Conservation (phyloP, 805 yeast genomes). For the Saturnispora silvae region DNA sequence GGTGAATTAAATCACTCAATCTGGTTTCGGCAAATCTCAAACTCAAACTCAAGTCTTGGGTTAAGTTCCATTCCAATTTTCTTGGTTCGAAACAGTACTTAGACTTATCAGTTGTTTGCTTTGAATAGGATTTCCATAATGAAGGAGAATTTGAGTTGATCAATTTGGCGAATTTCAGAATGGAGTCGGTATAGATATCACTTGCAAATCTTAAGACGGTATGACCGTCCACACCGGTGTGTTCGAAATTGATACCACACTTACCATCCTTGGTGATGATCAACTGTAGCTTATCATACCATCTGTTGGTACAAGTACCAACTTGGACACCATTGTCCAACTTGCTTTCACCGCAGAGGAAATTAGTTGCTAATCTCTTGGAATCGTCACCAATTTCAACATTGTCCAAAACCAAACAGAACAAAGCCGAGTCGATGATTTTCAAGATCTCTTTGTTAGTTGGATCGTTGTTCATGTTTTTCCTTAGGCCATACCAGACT, state of each 20-base stretch:
- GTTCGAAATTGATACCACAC: constrained; percentile 90
- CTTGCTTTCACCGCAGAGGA: constrained; percentile 76
- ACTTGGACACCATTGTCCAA: constrained; percentile 80
- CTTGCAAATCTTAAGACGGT: constrained; percentile 81
- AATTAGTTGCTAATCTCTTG: constrained; percentile 64
- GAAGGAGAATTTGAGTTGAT: constrained; percentile 71
- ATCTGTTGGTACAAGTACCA: constrained; percentile 89
- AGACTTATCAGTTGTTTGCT: constrained; percentile 27
- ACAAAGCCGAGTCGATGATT: constrained; percentile 72
- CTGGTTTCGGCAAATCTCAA: constrained; percentile 87
- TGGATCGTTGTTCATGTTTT: constrained; percentile 32
- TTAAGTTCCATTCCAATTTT: constrained; percentile 80
- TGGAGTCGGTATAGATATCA: constrained; percentile 87
- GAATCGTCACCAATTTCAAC: constrained; percentile 49
- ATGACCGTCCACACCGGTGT: constrained; percentile 93
- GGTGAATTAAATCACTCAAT: constrained; percentile 75
- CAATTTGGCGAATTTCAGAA: constrained; percentile 72
- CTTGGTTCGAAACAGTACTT: constrained; percentile 62
- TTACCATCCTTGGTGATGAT: constrained; percentile 82
- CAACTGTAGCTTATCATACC: constrained; percentile 84
- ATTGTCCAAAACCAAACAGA: constrained; percentile 77
- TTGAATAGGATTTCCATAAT: constrained; percentile 49
- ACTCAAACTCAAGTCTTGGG: constrained; percentile 66
- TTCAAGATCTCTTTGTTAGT: constrained; percentile 61
- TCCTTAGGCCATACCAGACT: constrained; percentile 74